phyloP scores from a whole-genome alignment of 1,284 basidiomycete species.

The Cutaneotrichosporon cutaneum region DNA sequence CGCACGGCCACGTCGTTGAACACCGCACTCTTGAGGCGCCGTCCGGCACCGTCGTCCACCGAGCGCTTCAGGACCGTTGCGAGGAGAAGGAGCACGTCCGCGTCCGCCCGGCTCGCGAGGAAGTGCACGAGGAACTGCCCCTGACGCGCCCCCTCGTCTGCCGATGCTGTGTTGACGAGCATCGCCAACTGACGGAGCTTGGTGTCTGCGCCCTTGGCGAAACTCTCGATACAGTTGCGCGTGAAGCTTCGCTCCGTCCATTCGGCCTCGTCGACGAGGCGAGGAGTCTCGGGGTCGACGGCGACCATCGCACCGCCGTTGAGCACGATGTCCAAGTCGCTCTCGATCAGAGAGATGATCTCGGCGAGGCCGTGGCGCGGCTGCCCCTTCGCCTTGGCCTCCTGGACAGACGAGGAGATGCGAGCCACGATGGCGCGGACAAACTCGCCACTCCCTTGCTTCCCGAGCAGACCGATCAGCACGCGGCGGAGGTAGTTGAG shows the following conservation, averaged over 20 bases:
- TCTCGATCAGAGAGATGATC: conserved; percentile 60
- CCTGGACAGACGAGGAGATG: conserved; percentile 29
- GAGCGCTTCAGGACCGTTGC: neutral
- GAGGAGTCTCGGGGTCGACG: conserved; percentile 19
- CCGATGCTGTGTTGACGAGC: conserved; percentile 12
- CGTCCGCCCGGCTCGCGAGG: conserved; percentile 2
- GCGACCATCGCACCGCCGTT: neutral
- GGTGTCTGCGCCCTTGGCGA: conserved; percentile 5
- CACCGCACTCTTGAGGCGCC: conserved; percentile 20
- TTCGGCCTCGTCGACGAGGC: conserved; percentile 24
- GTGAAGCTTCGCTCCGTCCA: conserved; percentile 18
- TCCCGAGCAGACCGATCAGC: conserved; percentile 60
- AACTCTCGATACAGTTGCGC: conserved; percentile 12
- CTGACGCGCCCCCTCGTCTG: conserved; percentile 20
- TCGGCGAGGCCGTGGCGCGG: conserved; percentile 52
- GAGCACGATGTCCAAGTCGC: conserved; percentile 58
- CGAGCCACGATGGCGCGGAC: conserved; percentile 30
- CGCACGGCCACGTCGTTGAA: conserved; percentile 26
- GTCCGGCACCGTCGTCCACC: neutral
- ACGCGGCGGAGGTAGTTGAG: conserved; percentile 65
- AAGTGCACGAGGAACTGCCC: conserved; percentile 31
- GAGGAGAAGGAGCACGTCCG: conserved; percentile 12
- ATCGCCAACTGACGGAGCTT: conserved; percentile 2
- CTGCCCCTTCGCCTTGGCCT: conserved; percentile 40
- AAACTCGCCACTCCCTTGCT: conserved; percentile 55